Base-by-base conservation (phyloP, 306 rosid species). In the Cyamopsis tetragonoloba region DNA sequence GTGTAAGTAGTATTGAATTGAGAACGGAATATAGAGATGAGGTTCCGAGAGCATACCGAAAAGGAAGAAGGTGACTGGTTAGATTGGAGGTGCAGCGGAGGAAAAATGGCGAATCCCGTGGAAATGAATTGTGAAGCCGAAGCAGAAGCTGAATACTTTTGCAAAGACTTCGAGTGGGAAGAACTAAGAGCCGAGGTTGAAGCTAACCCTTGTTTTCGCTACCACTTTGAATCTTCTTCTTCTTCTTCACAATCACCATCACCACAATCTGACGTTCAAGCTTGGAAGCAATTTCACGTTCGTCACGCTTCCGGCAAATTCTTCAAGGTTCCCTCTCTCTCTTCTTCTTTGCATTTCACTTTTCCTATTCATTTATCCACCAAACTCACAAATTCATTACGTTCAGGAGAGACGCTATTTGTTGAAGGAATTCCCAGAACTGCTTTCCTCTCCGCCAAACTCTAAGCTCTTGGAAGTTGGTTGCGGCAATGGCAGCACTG, bases 401-500 rank as follows among this genome's bases (percentile, higher is more conserved):
- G 17, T 82, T 43, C 80, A 91, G 96, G 95, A 93, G 74, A 86
- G 98, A 41, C 86, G 98, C 55, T 93, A 93, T 67, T 76, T 93
- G 74, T 75, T 88, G 20, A 87, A 88, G 80, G 98, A 93, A 72
- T 93, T 89, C 64, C 95, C 97, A 2, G 89, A 86, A 50, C 51
- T 93, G 9, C 80, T 83, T 67, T 72, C 86, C 3, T 78, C 81
- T 56, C 70, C 76, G 53, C 74, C 84, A 35, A 57, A 70, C 46
- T 73, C 78, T 5, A 85, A 77, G 75, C 85, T 88, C 61, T 75
- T 93, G 74, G 98, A 89, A 83, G 86, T 85, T 38, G 98, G 98
- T 26, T 93, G 97, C 28, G 98, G 98, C 77, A 93, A 85, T 66
- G 97, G 92, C 53, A 93, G 98, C 73, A 89, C 97, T 9, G 76